Evolutionary conservation across 2,329 filamentous ascomycete species (phyloP).

Genomic region (Hirsutella thompsonii): DNA sequence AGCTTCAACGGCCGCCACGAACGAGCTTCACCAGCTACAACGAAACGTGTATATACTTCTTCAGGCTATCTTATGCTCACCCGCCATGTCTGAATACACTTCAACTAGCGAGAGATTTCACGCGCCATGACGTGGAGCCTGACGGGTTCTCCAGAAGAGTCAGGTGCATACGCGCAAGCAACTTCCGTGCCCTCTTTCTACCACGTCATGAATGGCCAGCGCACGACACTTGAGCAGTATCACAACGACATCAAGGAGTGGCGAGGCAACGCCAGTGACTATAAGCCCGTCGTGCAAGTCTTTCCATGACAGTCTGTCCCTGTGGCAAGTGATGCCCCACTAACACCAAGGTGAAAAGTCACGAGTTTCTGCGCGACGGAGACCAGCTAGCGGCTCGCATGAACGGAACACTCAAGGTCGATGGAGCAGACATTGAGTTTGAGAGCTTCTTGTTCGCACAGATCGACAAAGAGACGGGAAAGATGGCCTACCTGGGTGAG

Average conservation of each 20-base stretch:
- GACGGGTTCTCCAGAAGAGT: neutral
- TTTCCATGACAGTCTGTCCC: neutral
- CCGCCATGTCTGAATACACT: neutral
- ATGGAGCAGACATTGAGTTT: neutral
- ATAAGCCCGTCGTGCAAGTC: neutral
- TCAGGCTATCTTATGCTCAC: too few relatives aligned
- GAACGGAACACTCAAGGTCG: neutral
- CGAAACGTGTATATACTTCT: too few relatives aligned
- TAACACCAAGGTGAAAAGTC: neutral
- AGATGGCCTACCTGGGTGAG: neutral
- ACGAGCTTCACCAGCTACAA: too few relatives aligned
- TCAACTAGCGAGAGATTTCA: neutral
- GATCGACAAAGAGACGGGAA: neutral
- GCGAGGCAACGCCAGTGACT: neutral
- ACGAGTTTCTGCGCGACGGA: neutral
- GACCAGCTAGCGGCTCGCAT: neutral
- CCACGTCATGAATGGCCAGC: neutral
- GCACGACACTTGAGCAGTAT: neutral
- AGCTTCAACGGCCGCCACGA: too few relatives aligned
- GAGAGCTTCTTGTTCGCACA: neutral
- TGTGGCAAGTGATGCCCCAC: too few relatives aligned
- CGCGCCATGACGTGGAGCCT: neutral
- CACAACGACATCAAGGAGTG: neutral
- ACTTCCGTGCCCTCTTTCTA: neutral
- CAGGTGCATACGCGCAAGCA: neutral